phyloP scores from a whole-genome alignment of 257 asterid genomes.

The Marsdenia floribunda region DNA sequence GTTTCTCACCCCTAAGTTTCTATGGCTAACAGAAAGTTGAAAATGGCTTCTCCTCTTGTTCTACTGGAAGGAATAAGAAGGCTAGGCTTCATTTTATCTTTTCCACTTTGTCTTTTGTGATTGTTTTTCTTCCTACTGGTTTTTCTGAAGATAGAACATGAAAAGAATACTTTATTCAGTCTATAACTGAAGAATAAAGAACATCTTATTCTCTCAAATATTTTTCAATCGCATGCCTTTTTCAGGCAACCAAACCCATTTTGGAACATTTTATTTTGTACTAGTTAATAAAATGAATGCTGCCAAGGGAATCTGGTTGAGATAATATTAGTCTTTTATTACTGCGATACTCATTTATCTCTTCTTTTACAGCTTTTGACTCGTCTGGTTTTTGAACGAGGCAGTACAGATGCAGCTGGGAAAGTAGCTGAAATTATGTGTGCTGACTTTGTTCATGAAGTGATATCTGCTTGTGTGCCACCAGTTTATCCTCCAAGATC shows the following conservation, averaged over 20 bases:
- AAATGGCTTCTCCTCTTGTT: neutral
- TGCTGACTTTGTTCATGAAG: conserved; percentile 95
- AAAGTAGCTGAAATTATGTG: conserved; percentile 94
- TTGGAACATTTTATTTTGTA: neutral
- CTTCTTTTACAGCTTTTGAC: conserved; percentile 73
- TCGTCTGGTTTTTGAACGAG: conserved; percentile 89
- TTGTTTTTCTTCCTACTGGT: neutral
- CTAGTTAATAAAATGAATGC: neutral
- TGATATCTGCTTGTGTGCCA: conserved; percentile 95
- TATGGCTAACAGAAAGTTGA: neutral
- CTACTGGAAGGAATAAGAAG: neutral
- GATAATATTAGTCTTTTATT: conserved; percentile 5
- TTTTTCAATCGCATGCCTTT: neutral
- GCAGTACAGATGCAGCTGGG: conserved; percentile 94
- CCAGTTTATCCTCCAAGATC: conserved; percentile 98
- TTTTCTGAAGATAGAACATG: neutral
- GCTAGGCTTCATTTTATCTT: too few relatives aligned
- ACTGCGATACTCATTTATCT: conserved; percentile 21
- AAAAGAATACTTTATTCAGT: neutral
- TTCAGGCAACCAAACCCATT: neutral
- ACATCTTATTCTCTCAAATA: neutral
- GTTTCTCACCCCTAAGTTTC: neutral
- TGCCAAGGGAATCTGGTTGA: neutral
- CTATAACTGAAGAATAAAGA: neutral
- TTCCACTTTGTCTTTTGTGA: neutral